Evolutionary conservation across 257 asterid genomes (phyloP).

Genomic region (Capsicum rhomboideum): DNA sequence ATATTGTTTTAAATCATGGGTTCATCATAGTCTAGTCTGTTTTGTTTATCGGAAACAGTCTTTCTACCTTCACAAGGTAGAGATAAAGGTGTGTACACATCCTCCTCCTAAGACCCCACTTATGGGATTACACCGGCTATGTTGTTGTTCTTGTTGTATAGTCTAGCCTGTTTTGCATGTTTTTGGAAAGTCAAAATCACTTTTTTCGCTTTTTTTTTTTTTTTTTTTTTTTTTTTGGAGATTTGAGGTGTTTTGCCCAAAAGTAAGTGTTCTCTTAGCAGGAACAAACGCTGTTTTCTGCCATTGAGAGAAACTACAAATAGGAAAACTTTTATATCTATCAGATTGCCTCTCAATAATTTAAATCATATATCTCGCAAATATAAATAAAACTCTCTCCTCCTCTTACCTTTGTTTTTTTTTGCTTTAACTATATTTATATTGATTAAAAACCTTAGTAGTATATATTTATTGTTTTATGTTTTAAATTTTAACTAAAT

Average conservation of each 20-base stretch:
- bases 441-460: not conserved
- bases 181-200: not conserved
- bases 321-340: not conserved
- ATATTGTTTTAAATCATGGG: not conserved
- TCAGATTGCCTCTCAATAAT: not conserved
- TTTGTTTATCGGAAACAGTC: too few species aligned
- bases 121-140: too few species aligned
- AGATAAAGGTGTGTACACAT: too few species aligned
- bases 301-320: not conserved
- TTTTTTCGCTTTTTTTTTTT: too few species aligned
- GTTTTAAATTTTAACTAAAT: too few species aligned
- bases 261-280: not conserved
- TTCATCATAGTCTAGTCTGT: too few species aligned
- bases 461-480: too few species aligned
- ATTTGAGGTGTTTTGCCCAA: not conserved
- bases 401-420: not conserved
- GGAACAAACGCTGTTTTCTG: not conserved
- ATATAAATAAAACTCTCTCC: not conserved
- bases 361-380: not conserved
- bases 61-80: too few species aligned
- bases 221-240: not conserved
- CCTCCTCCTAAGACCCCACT: too few species aligned
- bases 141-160: not conserved
- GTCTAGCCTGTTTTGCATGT: not conserved
- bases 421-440: not conserved